Evolutionary conservation across 2,329 filamentous ascomycete genomes (phyloP).

Genomic region (Calonectria pseudoreteaudii): DNA sequence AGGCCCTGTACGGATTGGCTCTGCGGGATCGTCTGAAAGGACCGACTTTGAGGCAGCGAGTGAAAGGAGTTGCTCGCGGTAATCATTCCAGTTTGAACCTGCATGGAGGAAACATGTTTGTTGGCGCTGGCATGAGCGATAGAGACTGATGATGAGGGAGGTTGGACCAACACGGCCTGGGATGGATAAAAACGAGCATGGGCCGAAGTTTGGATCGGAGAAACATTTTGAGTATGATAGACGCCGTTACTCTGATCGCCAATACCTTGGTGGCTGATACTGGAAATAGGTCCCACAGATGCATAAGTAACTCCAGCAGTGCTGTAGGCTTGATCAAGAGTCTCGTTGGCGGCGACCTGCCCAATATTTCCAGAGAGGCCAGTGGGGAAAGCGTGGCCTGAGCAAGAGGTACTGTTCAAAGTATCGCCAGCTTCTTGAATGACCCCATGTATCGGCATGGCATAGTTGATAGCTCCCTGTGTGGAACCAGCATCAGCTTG

Average conservation of each 20-base stretch:
- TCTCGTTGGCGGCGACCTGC: neutral
- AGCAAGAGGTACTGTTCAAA: neutral
- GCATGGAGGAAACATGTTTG: neutral
- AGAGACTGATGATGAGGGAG: constrained; percentile 2
- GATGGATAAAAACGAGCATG: neutral
- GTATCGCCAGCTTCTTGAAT: neutral
- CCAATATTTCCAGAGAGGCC: neutral
- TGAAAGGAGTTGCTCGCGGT: neutral
- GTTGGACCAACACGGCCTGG: constrained; percentile 12
- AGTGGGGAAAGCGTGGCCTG: neutral
- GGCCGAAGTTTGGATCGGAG: neutral
- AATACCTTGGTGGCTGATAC: neutral
- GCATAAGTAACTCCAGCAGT: neutral
- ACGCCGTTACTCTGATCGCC: neutral
- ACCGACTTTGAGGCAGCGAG: neutral
- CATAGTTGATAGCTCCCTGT: neutral
- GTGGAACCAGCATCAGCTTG: neutral
- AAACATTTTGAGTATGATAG: neutral
- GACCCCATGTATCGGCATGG: neutral
- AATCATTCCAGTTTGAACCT: neutral
- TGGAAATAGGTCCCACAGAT: neutral
- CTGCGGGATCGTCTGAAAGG: neutral
- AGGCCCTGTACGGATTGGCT: constrained; percentile 9
- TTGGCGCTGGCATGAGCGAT: constrained; percentile 9
- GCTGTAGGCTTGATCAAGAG: neutral